A percentile compares a stretch with the other conserved stretches of the same genome.
These are phyloP conservation scores for Anthracocystis walkeri DNA, from an alignment of 1,284 basidiomycete species.

Conservation along the genomic window DNA sequence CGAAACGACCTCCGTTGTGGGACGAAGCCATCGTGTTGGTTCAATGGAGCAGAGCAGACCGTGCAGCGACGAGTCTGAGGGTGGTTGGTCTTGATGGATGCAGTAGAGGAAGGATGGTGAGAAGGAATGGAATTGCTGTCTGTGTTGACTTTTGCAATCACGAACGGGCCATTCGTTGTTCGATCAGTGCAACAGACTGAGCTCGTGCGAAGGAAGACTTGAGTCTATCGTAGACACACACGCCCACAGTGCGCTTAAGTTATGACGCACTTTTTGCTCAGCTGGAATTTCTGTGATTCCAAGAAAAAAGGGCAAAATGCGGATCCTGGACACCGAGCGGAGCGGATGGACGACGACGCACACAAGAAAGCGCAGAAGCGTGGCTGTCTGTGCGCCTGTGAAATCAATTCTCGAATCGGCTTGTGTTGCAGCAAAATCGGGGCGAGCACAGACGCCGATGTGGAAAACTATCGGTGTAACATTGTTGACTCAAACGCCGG, in stretches of 20 bases:
- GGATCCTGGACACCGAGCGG: background rate
- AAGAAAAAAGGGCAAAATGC: background rate
- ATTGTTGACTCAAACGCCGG: background rate
- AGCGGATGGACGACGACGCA: too few species aligned
- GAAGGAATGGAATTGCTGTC: background rate
- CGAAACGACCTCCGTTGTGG: constrained; percentile 44
- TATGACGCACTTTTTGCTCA: too few species aligned
- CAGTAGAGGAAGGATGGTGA: background rate
- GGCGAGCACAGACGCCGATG: background rate
- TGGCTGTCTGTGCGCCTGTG: background rate
- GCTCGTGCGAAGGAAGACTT: too few species aligned
- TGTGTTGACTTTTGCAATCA: background rate
- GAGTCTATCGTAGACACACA: too few species aligned
- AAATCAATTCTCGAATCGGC: too few species aligned
- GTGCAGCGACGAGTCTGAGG: background rate
- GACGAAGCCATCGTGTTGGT: constrained; percentile 24
- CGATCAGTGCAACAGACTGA: constrained; percentile 4
- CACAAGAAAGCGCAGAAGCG: background rate
- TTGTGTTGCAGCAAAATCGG: background rate
- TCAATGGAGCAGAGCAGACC: background rate
- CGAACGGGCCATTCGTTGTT: background rate
- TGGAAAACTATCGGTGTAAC: background rate
- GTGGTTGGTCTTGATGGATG: background rate
- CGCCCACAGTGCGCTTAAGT: too few species aligned
- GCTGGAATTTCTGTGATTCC: constrained; percentile 1